Evolutionary conservation across 257 asterid species (phyloP).

Genomic region (Linderniella brevidens): DNA sequence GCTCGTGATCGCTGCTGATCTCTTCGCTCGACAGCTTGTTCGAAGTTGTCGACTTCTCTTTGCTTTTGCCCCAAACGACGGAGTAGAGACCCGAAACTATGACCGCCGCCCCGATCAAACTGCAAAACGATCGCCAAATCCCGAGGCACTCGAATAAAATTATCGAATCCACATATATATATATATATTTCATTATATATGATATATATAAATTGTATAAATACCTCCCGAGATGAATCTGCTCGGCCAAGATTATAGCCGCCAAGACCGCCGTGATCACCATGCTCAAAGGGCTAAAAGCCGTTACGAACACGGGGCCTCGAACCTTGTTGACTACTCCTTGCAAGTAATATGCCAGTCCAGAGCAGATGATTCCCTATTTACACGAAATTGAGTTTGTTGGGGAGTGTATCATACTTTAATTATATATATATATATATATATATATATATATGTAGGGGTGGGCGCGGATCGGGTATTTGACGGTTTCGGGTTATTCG

Average conservation of each 20-base stretch:
- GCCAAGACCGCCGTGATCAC: constrained; percentile 2
- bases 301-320: constrained; percentile 6
- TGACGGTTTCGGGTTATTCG: too few relatives aligned
- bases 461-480: too few relatives aligned
- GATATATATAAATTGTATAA: neutral
- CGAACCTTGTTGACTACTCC: constrained; percentile 2
- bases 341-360: constrained; percentile 2
- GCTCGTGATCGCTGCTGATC: neutral
- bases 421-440: too few relatives aligned
- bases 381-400: too few relatives aligned
- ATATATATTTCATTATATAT: neutral
- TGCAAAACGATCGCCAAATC: neutral
- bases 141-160: neutral
- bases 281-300: constrained; percentile 3
- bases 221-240: constrained; percentile 4
- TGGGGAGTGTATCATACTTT: too few relatives aligned
- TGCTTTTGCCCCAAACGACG: constrained; percentile 5
- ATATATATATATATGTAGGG: too few relatives aligned
- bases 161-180: neutral
- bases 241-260: constrained; percentile 1
- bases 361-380: constrained; percentile 1
- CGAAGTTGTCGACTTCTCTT: constrained; percentile 1
- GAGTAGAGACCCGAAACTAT: neutral
- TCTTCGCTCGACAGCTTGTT: neutral
- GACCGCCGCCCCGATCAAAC: constrained; percentile 2